Conservation (phyloP, 192 early-diverging fungal genomes). For the Rhizoclosmatium globosum region DNA sequence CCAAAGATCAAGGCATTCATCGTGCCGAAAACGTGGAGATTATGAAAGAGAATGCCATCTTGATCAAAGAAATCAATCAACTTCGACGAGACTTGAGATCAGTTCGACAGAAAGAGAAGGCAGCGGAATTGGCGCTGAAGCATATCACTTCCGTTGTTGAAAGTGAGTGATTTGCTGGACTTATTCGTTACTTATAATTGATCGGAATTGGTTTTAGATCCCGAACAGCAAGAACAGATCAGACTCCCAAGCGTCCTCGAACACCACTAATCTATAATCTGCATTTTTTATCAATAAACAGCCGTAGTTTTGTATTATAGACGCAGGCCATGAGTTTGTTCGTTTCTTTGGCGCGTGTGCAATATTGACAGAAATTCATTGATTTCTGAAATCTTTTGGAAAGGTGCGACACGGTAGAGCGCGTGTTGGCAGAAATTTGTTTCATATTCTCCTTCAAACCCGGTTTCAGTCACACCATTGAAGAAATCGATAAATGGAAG, state of each 20-base stretch:
- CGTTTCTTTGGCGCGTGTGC: too few relatives aligned
- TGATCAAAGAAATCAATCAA: conserved; percentile 69
- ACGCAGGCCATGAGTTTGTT: too few relatives aligned
- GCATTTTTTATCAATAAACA: neutral
- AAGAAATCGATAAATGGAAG: too few relatives aligned
- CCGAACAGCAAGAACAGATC: neutral
- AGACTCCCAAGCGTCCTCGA: neutral
- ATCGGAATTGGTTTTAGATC: neutral
- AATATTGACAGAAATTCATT: too few relatives aligned
- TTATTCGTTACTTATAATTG: neutral
- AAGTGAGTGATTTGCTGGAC: neutral
- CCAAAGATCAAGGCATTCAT: conserved; percentile 63
- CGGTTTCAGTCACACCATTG: too few relatives aligned
- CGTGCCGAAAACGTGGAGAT: conserved; percentile 63
- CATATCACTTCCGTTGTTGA: conserved; percentile 23
- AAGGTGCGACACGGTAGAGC: too few relatives aligned
- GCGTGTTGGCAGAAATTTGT: too few relatives aligned
- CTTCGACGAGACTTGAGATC: conserved; percentile 56
- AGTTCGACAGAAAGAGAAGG: conserved; percentile 51
- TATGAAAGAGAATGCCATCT: conserved; percentile 64
- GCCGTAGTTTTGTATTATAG: too few relatives aligned
- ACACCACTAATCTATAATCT: neutral
- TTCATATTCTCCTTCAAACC: too few relatives aligned
- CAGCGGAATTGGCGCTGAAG: conserved; percentile 50
- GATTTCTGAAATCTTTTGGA: too few relatives aligned